Percentiles rank a stretch among this genome's conserved stretches.
Evolutionary conservation across 768 basidiomycete species (phyloP).

Genomic region (Russula griseocarnosa): DNA sequence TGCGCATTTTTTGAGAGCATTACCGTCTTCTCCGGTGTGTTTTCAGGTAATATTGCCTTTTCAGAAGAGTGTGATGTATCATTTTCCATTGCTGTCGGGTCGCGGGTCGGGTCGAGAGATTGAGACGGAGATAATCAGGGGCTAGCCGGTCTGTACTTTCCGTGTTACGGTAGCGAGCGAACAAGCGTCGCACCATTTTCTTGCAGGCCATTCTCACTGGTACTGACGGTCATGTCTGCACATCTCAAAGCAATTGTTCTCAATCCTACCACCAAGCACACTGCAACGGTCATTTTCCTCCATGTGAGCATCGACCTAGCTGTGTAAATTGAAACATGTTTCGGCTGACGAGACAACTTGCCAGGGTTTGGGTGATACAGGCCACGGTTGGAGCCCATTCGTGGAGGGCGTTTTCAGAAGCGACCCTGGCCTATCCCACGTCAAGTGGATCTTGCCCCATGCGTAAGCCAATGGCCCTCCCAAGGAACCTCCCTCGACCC

Average conservation of each 20-base stretch:
- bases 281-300: conserved; percentile 83
- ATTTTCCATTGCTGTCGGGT: conserved; percentile 12
- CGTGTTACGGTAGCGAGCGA: no score
- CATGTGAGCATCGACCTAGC: conserved; percentile 56
- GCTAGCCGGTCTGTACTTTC: not conserved
- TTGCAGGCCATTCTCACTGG: not conserved
- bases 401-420: conserved; percentile 63
- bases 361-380: conserved; percentile 74
- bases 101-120: not conserved
- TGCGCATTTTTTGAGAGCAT: conserved; percentile 72
- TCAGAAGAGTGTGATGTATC: not conserved
- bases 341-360: conserved; percentile 7
- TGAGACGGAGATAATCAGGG: not conserved
- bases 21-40: not conserved
- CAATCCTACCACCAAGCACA: conserved; percentile 55
- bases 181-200: no score
- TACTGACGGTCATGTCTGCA: conserved; percentile 9
- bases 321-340: not conserved
- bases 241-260: conserved; percentile 15
- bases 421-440: conserved; percentile 55
- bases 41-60: not conserved
- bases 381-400: conserved; percentile 64
- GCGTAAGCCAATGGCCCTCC: conserved; percentile 47
- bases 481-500: conserved; percentile 7
- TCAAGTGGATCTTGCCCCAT: conserved; percentile 90